Base-by-base conservation (phyloP, 495 filamentous ascomycete species). In the Baudoinia panamericana region DNA sequence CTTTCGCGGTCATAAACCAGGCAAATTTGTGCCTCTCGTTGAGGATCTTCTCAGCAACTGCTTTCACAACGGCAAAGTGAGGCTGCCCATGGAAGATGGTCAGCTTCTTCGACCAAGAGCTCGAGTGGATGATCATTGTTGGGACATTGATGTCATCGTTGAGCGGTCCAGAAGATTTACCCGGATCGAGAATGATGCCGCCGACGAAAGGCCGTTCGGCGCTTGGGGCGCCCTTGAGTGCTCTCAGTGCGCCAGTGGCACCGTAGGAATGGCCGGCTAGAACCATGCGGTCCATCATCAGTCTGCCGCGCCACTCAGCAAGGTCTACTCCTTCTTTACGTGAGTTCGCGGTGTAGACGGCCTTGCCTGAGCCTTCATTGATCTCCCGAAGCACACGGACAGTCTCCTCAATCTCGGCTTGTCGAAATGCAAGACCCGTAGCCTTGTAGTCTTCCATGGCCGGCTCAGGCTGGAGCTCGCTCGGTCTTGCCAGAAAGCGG, bases 201-300 rank as follows among this genome's bases (percentile, higher is more conserved):
- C 59, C 67, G 11, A 52, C 53, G 42, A 68, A 65, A 0, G 66
- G 65, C 4, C 60, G 44, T 18, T 22, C 34, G 21, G 21, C 30
- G 5, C 15, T 28, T 5, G 49, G 48, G 8, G 28, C 39, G 26
- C 51, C 54, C n/a, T 56, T 52, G 1, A 73, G 53, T 3, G 66
- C 61, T 40, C 70, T 67, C 30, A 72, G 46, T 0, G 70, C 68
- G 13, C 61, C 56, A 0, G 69, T 74, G 0, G 69, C 69, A 24
- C 70, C 70, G 50, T 66, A 72, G 22, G 65, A 69, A 40, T 74
- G 70, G 2, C 70, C 70, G 0, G 54, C 61, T 5, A 72, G 53
- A 3, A 68, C 54, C 48, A 72, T 56, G 10, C 60, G 53, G 23
- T 62, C 53, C 39, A 42, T 32, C 28, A 36, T 62, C 46, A 56